These are phyloP conservation scores for Aschersonia sp. DNA, from an alignment of 2,329 filamentous ascomycete species.

Conservation along the genomic window DNA sequence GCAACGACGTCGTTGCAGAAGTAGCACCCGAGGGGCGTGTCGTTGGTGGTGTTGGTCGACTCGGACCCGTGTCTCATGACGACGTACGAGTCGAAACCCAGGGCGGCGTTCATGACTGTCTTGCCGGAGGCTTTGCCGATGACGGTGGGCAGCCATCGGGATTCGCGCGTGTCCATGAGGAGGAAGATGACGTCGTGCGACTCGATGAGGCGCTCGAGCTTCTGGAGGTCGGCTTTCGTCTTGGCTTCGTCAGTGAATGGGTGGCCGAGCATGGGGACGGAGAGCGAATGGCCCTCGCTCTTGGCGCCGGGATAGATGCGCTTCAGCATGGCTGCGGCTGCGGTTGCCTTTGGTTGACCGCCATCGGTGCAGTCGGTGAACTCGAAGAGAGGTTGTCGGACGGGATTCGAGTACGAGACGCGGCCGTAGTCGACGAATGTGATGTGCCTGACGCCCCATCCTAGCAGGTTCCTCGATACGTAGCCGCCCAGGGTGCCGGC, in stretches of 20 bases:
- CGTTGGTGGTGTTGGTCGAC: slow-evolving; percentile 12
- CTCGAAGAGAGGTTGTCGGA: slow-evolving; percentile 82
- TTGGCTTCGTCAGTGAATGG: slow-evolving; percentile 61
- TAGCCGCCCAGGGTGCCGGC: slow-evolving; percentile 91
- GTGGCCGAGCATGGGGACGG: slow-evolving; percentile 92
- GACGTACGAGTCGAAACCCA: slow-evolving; percentile 93
- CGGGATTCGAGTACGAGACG: slow-evolving; percentile 93
- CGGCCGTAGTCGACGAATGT: slow-evolving; percentile 90
- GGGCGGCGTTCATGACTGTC: slow-evolving; percentile 89
- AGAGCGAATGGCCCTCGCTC: slow-evolving; percentile 63
- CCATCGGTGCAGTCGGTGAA: slow-evolving; percentile 82
- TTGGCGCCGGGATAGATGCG: slow-evolving; percentile 88
- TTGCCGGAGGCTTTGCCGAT: slow-evolving; percentile 91
- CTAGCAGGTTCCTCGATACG: slow-evolving; percentile 81
- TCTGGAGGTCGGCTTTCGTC: slow-evolving; percentile 60
- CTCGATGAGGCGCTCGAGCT: slow-evolving; percentile 59
- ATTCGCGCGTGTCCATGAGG: slow-evolving; percentile 94
- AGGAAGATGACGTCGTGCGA: slow-evolving; percentile 87
- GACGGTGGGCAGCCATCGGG: slow-evolving; percentile 86
- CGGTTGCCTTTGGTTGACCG: slow-evolving; percentile 67
- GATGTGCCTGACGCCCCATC: slow-evolving; percentile 90
- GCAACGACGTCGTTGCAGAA: slow-evolving; percentile 98
- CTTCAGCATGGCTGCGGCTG: slow-evolving; percentile 65
- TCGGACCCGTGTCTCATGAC: slow-evolving; percentile 88
- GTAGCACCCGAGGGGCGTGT: slow-evolving; percentile 71